Evolutionary conservation across 768 basidiomycete genomes (phyloP).

Genomic region (Basidioascus undulatus): DNA sequence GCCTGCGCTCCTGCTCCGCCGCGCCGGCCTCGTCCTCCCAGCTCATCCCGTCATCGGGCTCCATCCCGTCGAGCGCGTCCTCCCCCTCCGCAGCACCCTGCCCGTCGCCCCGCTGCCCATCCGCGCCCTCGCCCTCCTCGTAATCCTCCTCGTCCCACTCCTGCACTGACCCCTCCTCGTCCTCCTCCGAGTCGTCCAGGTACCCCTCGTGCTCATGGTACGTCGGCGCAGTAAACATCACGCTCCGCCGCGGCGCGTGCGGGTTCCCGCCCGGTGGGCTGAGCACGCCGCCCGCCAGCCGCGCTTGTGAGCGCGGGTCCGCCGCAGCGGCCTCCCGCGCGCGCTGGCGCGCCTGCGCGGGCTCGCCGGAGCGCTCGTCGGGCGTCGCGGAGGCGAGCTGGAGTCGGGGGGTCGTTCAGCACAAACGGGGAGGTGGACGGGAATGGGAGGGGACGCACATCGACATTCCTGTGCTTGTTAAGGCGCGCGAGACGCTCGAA

Average conservation of each 20-base stretch:
- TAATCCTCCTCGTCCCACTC: conserved; percentile 38
- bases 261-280: too few relatives aligned
- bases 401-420: not conserved
- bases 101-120: not conserved
- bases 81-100: conserved; percentile 9
- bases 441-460: conserved; percentile 31
- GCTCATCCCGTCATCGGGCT: conserved; percentile 53
- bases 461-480: conserved; percentile 92
- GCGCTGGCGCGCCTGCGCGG: conserved; percentile 26
- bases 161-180: conserved; percentile 22
- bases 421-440: not conserved
- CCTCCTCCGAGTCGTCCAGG: conserved; percentile 35
- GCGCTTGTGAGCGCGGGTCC: too few relatives aligned
- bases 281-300: too few relatives aligned
- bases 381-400: conserved; percentile 55
- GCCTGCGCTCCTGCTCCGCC: conserved; percentile 20
- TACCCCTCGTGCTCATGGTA: conserved; percentile 23
- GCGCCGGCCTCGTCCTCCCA: conserved; percentile 57
- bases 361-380: conserved; percentile 20
- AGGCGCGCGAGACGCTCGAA: conserved; percentile 83
- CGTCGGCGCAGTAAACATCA: conserved; percentile 42
- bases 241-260: conserved; percentile 23
- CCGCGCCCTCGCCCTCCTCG: conserved; percentile 21
- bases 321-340: conserved; percentile 21
- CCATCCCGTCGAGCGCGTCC: conserved; percentile 26